A percentile compares a stretch with the other conserved stretches of the same genome.
Conservation (phyloP, 257 asterid genomes). For the Schizonepeta tenuifolia region DNA sequence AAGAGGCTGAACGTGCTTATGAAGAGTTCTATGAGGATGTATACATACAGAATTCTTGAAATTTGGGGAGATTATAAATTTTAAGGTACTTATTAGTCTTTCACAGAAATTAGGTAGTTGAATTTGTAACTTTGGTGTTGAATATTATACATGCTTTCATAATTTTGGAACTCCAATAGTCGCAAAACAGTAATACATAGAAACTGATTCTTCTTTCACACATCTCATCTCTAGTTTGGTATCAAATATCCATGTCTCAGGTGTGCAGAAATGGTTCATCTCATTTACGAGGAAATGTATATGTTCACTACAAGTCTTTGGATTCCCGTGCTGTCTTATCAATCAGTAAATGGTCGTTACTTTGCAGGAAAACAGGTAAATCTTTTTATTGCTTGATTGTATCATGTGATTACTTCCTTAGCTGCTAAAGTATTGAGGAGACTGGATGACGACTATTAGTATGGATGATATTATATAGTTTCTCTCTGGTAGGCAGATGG, state of each 20-base stretch:
- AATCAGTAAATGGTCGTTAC: slow-evolving; percentile 83
- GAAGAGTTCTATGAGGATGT: slow-evolving; percentile 99
- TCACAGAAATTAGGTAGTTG: slow-evolving; percentile 14
- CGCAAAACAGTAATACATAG: slow-evolving; percentile 4
- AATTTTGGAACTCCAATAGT: slow-evolving; percentile 9
- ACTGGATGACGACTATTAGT: slow-evolving; percentile 2
- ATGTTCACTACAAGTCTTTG: slow-evolving; percentile 77
- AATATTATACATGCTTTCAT: neutral
- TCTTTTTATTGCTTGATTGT: slow-evolving; percentile 12
- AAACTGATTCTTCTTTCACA: slow-evolving; percentile 21
- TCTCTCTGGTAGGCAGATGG: slow-evolving; percentile 16
- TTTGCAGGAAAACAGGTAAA: slow-evolving; percentile 92
- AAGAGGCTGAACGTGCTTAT: slow-evolving; percentile 82
- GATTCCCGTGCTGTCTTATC: slow-evolving; percentile 84
- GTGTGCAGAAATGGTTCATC: slow-evolving; percentile 89
- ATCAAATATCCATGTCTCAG: slow-evolving; percentile 45
- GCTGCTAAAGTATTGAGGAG: slow-evolving; percentile 31
- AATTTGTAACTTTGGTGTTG: neutral
- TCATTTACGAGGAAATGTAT: slow-evolving; percentile 93
- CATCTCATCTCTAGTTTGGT: slow-evolving; percentile 29
- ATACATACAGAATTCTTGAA: slow-evolving; percentile 95
- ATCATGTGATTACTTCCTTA: slow-evolving; percentile 13
- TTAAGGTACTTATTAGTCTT: slow-evolving; percentile 66
- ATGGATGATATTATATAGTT: neutral
- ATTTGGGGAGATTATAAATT: slow-evolving; percentile 90